Evolutionary conservation across 2,329 filamentous ascomycete genomes (phyloP), one percentile per base, ranked within the genome.

Genomic region (Ceratocystis huliohia): DNA sequence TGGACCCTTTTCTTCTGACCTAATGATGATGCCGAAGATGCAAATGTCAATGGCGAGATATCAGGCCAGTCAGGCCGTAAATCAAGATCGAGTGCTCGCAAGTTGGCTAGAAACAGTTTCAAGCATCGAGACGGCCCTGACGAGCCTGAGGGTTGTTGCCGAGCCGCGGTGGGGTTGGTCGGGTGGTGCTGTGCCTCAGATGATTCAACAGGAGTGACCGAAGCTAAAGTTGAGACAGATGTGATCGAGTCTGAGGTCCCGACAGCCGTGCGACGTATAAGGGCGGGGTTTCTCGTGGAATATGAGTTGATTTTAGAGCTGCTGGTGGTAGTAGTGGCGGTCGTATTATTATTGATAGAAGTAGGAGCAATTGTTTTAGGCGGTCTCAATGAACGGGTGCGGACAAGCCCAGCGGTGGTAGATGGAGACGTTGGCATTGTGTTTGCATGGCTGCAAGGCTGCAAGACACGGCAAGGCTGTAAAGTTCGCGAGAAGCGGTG

Each of bases 1-100:
- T 89, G 85, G 46, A 96, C 86, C 65, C 93, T 84, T 74, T 87
- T 88, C 76, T 93, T 94, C 75, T 93, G 88, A 65, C 88, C 88
- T 69, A 87, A 85, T 8, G 68, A 64, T 48, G 65, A 59, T 0
- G 82, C 81, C 2, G 81, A 82, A 71, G 89, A 83, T 67, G 84
- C 83, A 73, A 97, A 90, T 1, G 88, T 88, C 63, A 86, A 80
- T 0, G 80, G 73, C 0, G 83, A 85, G 66, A 96, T 88, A 20
- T 77, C 81, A 0, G 93, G 93, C 89, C 92, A 96, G 76, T 95
- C 91, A 0, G 84, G 78, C 0, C 81, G 81, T 63, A 82, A 78
- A 72, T 96, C 88, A 37, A 97, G 82, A 71, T 95, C 85, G 30
- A 99, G 81, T 2, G 97, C 82, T 48, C 87, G 88, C 50, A 96